A percentile compares a stretch with the other conserved stretches of the same genome.
Conservation (phyloP, 768 basidiomycete genomes). For the Tylopilus subfusipes region DNA sequence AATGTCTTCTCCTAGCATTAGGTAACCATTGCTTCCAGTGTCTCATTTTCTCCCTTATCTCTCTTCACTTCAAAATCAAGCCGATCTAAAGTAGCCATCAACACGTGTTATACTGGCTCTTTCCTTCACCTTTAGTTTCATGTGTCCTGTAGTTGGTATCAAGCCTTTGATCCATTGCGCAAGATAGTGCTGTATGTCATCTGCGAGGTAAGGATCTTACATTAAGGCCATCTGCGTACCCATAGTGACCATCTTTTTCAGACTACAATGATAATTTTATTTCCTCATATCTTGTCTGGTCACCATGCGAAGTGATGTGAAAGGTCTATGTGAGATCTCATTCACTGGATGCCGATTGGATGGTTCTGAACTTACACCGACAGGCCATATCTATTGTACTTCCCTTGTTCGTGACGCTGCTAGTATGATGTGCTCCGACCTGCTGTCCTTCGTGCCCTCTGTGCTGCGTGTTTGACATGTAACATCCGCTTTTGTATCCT, state of each 20-base stretch:
- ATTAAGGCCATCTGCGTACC: background rate
- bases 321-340: constrained; percentile 3
- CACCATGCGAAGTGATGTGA: background rate
- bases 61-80: constrained; percentile 99
- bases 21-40: constrained; percentile 52
- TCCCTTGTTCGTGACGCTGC: background rate
- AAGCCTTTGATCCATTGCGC: constrained; percentile 13
- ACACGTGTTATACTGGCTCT: background rate
- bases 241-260: constrained; percentile 7
- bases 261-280: constrained; percentile 10
- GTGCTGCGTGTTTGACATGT: too few species aligned
- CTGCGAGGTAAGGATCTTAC: constrained; percentile 15
- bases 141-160: constrained; percentile 8
- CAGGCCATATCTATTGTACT: background rate
- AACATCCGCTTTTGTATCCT: too few species aligned
- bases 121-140: background rate
- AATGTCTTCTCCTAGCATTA: background rate
- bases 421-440: background rate
- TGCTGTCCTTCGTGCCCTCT: background rate
- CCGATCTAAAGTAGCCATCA: constrained; percentile 60
- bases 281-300: constrained; percentile 1
- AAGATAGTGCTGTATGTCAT: constrained; percentile 25
- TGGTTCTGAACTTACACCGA: background rate
- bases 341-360: background rate
- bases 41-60: constrained; percentile 96